phyloP scores from a whole-genome alignment of 2,329 filamentous ascomycete species.

The Pseudophaeomoniella oleicola region DNA sequence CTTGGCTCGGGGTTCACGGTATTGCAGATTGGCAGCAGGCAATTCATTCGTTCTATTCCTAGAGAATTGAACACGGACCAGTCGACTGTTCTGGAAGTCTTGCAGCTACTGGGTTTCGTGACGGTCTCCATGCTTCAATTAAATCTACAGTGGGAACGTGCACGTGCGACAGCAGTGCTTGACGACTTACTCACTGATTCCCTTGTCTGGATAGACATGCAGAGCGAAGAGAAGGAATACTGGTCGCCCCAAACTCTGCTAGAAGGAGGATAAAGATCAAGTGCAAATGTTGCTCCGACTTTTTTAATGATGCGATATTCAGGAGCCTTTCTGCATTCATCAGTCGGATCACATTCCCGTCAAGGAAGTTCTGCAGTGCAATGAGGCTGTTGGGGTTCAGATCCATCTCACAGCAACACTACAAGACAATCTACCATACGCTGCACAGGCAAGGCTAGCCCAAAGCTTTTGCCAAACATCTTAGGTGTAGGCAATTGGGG shows the following conservation, averaged over 20 bases:
- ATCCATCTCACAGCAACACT: too few relatives aligned
- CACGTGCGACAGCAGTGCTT: conserved; percentile 74
- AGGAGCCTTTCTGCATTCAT: too few relatives aligned
- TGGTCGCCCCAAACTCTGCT: conserved; percentile 47
- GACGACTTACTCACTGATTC: conserved; percentile 81
- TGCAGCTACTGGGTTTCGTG: conserved; percentile 78
- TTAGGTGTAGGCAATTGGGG: too few relatives aligned
- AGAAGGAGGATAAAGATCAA: conserved; percentile 23
- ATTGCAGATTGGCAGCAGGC: conserved; percentile 65
- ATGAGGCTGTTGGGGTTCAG: too few relatives aligned
- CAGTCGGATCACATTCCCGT: too few relatives aligned
- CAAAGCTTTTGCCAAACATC: too few relatives aligned
- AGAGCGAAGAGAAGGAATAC: conserved; percentile 78
- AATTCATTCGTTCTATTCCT: conserved; percentile 83
- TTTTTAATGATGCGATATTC: too few relatives aligned
- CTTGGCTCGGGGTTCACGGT: conserved; percentile 80
- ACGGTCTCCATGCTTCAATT: conserved; percentile 76
- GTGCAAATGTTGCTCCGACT: too few relatives aligned
- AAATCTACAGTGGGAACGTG: conserved; percentile 74
- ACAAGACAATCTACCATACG: too few relatives aligned
- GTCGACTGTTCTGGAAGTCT: conserved; percentile 78
- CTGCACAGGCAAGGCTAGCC: too few relatives aligned
- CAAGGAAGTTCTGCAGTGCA: too few relatives aligned
- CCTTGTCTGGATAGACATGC: conserved; percentile 86
- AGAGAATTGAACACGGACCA: conserved; percentile 94